phyloP scores from a whole-genome alignment of 176 grass and related monocot species.

The Echinochloa phyllopogon region DNA sequence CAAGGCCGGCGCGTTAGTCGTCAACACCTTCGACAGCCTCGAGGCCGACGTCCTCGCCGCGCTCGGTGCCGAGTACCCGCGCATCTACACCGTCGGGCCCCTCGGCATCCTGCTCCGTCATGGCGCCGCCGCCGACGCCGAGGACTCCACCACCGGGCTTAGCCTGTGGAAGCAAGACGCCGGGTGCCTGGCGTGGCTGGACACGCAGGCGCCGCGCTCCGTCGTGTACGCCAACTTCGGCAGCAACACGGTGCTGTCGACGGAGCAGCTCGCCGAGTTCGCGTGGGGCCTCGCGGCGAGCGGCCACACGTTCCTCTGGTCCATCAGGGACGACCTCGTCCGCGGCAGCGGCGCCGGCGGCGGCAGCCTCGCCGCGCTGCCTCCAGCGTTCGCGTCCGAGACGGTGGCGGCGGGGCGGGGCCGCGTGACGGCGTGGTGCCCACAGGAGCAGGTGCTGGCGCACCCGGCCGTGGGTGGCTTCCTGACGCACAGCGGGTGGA shows the following conservation, averaged over 20 bases:
- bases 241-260: constrained; percentile 38
- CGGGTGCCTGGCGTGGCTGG: constrained; percentile 49
- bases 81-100: background rate
- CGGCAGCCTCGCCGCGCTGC: background rate
- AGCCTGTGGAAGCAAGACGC: constrained; percentile 57
- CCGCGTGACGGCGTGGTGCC: background rate
- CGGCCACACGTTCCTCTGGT: background rate
- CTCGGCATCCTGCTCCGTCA: background rate
- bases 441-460: background rate
- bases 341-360: background rate
- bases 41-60: background rate
- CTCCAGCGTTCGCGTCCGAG: background rate
- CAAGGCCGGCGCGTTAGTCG: background rate
- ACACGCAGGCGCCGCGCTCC: background rate
- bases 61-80: background rate
- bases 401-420: background rate
- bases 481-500: background rate
- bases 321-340: background rate
- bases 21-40: background rate
- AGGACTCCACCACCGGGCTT: background rate
- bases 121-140: too few relatives aligned
- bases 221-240: constrained; percentile 75
- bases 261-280: background rate
- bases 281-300: background rate
- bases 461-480: constrained; percentile 4